Evolutionary conservation across 225 moss, liverwort and hornwort genomes (phyloP).

Genomic region (Takakia lepidozioides): DNA sequence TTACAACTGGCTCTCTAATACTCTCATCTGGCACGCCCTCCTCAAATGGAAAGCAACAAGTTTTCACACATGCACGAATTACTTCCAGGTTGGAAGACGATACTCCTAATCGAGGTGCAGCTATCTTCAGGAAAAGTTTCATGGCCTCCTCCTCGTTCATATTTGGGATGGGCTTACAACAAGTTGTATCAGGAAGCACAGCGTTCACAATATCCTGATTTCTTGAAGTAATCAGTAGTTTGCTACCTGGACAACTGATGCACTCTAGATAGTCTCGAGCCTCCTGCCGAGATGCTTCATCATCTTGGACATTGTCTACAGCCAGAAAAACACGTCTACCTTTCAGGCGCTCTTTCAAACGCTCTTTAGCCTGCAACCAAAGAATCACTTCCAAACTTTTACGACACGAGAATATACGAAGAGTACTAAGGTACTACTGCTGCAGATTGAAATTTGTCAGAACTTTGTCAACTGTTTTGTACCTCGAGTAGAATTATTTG

Average conservation of each 20-base stretch:
- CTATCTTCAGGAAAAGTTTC: no score
- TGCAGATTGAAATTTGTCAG: not conserved
- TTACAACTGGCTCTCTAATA: no score
- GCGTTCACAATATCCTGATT: conserved; percentile 5
- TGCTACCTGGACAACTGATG: conserved; percentile 4
- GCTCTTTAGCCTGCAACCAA: not conserved
- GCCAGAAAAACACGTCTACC: conserved; percentile 6
- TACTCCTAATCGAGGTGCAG: no score
- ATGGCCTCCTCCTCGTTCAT: no score
- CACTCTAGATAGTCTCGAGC: conserved; percentile 2
- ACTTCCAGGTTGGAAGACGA: no score
- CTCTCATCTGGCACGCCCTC: no score
- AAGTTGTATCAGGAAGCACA: conserved; percentile 5
- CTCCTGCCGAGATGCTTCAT: conserved; percentile 9
- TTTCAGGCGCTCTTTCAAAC: not conserved
- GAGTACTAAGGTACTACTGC: not conserved
- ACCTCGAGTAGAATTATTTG: no score
- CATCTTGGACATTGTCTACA: conserved; percentile 14
- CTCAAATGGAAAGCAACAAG: no score
- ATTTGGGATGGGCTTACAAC: conserved; percentile 8
- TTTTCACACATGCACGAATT: no score
- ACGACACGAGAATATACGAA: not conserved
- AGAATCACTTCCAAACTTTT: not conserved
- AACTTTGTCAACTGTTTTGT: no score
- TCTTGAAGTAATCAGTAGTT: conserved; percentile 6